phyloP scores from a whole-genome alignment of 805 yeast genomes.

The Lipomyces spencermartinsiae region DNA sequence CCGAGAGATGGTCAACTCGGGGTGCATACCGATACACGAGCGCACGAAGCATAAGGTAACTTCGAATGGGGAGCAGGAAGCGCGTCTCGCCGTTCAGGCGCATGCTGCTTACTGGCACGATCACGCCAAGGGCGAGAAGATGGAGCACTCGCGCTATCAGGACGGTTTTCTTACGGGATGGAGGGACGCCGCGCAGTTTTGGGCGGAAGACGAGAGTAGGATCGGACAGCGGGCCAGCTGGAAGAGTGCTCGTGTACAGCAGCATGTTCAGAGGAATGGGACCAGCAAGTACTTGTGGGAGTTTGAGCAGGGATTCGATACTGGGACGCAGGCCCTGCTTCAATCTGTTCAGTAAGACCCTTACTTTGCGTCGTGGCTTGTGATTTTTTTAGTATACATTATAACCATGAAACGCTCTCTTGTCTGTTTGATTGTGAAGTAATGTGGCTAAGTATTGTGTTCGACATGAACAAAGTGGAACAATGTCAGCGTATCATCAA shows the following conservation, averaged over 20 bases:
- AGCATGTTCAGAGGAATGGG: slow-evolving; percentile 66
- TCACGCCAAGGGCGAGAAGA: slow-evolving; percentile 61
- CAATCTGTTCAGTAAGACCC: slow-evolving; percentile 3
- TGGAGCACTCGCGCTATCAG: slow-evolving; percentile 80
- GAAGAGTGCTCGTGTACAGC: slow-evolving; percentile 64
- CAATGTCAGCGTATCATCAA: neutral
- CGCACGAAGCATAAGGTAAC: slow-evolving; percentile 38
- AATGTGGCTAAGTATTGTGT: neutral
- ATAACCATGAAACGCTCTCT: no score
- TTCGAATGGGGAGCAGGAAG: slow-evolving; percentile 48
- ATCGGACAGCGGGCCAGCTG: slow-evolving; percentile 78
- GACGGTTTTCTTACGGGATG: slow-evolving; percentile 82
- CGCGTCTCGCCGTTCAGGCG: slow-evolving; percentile 48
- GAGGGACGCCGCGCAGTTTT: slow-evolving; percentile 73
- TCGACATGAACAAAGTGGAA: neutral
- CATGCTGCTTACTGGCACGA: slow-evolving; percentile 75
- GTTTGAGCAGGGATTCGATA: slow-evolving; percentile 84
- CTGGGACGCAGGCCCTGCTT: slow-evolving; percentile 59
- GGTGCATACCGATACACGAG: slow-evolving; percentile 19
- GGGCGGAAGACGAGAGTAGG: slow-evolving; percentile 67
- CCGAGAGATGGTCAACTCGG: slow-evolving; percentile 66
- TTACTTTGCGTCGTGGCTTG: neutral
- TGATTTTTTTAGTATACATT: no score
- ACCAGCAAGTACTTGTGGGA: slow-evolving; percentile 73
- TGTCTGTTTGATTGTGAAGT: neutral